Conservation (phyloP, 2,329 filamentous ascomycete genomes). For the Huntiella savannae region DNA sequence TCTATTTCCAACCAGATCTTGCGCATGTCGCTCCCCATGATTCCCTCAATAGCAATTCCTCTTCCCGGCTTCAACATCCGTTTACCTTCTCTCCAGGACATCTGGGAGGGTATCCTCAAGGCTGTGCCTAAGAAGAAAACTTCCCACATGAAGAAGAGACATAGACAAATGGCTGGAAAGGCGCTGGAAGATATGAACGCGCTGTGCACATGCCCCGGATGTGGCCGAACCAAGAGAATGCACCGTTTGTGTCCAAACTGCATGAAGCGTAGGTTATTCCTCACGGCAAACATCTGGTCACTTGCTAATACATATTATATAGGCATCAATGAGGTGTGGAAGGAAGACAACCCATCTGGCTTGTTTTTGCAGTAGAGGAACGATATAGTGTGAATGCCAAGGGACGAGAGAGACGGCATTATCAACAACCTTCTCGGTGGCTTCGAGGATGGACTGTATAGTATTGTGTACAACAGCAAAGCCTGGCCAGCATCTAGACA, state of each 20-base stretch:
- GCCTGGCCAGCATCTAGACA: conserved; percentile 3
- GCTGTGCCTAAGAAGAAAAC: conserved; percentile 98
- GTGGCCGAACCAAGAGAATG: conserved; percentile 70
- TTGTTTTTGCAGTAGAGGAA: conserved; percentile 10
- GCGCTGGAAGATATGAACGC: conserved; percentile 76
- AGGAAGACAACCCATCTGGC: conserved; percentile 12
- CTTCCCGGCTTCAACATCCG: conserved; percentile 40
- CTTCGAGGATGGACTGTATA: conserved; percentile 4
- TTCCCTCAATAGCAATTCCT: conserved; percentile 36
- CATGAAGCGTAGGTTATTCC: conserved; percentile 46
- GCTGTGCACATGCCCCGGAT: conserved; percentile 76
- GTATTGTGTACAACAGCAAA: conserved; percentile 10
- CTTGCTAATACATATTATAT: not conserved
- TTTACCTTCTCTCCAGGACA: conserved; percentile 44
- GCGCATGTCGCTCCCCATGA: conserved; percentile 20
- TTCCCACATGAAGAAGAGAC: conserved; percentile 85
- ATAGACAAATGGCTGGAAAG: conserved; percentile 89
- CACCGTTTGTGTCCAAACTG: conserved; percentile 81
- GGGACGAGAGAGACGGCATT: not conserved
- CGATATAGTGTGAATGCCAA: not conserved
- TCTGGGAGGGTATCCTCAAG: conserved; percentile 83
- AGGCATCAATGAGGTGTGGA: conserved; percentile 13
- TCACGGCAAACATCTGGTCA: not conserved
- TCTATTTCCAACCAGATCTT: conserved; percentile 6
- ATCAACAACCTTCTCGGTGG: not conserved